Conservation (phyloP, 2,329 filamentous ascomycete species). For the Cytospora schulzeri region DNA sequence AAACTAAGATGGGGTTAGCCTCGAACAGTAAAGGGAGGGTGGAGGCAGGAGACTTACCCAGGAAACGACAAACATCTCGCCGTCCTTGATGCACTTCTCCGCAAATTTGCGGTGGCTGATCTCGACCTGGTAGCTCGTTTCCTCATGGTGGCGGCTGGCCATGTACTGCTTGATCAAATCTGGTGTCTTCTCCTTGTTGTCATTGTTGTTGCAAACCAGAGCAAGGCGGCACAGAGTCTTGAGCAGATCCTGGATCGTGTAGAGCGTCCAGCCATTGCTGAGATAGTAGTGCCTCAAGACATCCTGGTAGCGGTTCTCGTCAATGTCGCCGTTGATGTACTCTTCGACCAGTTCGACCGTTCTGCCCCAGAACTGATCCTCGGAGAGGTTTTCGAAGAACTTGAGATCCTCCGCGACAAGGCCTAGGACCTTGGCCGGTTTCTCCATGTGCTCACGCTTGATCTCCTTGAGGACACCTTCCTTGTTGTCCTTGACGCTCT, state of each 20-base stretch:
- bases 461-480: constrained; percentile 74
- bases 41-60: constrained; percentile 68
- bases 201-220: constrained; percentile 78
- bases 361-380: constrained; percentile 79
- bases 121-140: constrained; percentile 87
- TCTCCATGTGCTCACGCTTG: constrained; percentile 69
- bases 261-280: constrained; percentile 87
- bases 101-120: constrained; percentile 89
- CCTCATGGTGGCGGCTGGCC: constrained; percentile 75
- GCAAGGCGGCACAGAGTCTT: constrained; percentile 79
- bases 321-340: constrained; percentile 78
- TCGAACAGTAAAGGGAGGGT: neutral
- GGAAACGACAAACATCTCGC: constrained; percentile 85
- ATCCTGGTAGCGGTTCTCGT: constrained; percentile 84
- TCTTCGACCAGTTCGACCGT: constrained; percentile 85
- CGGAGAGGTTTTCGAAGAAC: constrained; percentile 70
- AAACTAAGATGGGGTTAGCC: constrained; percentile 49
- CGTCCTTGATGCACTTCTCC: constrained; percentile 90
- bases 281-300: constrained; percentile 90
- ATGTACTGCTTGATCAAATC: constrained; percentile 89
- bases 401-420: constrained; percentile 78
- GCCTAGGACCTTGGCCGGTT: constrained; percentile 81
- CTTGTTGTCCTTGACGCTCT: constrained; percentile 80
- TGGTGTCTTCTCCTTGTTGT: constrained; percentile 89
- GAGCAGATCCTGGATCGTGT: constrained; percentile 88